Evolutionary conservation across 306 rosid genomes (phyloP).

Genomic region (Fagus crenata): DNA sequence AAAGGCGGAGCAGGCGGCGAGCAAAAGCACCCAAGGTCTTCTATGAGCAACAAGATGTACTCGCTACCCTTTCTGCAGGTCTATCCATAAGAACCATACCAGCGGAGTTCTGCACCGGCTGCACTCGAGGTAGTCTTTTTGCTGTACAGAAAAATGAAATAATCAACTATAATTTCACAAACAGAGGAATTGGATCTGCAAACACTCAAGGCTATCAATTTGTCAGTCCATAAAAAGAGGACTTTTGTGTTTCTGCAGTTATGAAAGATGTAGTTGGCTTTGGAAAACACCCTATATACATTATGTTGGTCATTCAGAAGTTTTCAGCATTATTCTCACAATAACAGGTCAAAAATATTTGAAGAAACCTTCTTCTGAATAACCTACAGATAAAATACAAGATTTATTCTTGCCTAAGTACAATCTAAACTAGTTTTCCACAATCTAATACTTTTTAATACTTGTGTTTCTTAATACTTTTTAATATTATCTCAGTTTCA

Average conservation of each 20-base stretch:
- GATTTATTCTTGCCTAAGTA: not conserved
- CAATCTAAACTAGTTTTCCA: constrained; percentile 1
- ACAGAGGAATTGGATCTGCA: not conserved
- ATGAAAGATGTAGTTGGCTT: not conserved
- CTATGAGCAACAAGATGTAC: constrained; percentile 52
- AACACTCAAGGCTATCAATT: not conserved
- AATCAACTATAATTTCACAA: not conserved
- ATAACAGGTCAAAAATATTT: not conserved
- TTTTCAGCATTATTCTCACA: not conserved
- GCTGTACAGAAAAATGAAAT: constrained; percentile 29
- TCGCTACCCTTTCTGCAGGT: constrained; percentile 55
- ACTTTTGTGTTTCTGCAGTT: not conserved
- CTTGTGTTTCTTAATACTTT: not conserved
- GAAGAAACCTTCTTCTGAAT: not conserved
- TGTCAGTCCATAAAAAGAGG: not conserved
- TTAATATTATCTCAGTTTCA: not conserved
- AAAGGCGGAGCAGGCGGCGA: not conserved
- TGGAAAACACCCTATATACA: not conserved
- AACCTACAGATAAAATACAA: not conserved
- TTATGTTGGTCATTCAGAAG: not conserved
- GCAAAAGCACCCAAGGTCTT: not conserved
- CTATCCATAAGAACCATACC: constrained; percentile 60
- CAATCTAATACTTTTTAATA: not conserved
- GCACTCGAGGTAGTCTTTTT: constrained; percentile 56
- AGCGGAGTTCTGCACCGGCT: constrained; percentile 50